phyloP scores from a whole-genome alignment of 805 yeast genomes.

The Ogataea thermomethanolica region DNA sequence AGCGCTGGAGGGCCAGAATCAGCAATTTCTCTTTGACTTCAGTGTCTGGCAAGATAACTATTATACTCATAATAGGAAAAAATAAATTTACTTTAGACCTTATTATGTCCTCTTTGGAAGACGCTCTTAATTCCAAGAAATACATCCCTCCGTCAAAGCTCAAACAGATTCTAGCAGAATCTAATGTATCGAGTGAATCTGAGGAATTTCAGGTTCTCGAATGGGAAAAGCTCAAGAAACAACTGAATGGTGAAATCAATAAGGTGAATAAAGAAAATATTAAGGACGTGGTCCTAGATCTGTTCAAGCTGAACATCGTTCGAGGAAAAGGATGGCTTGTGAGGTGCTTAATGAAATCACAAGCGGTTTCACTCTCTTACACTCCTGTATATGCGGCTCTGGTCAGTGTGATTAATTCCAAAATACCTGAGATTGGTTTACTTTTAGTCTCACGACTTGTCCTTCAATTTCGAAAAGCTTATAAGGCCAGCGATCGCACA shows the following conservation, averaged over 20 bases:
- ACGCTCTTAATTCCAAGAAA: conserved; percentile 41
- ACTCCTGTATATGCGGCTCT: conserved; percentile 56
- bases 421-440: conserved; percentile 67
- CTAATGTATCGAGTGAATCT: conserved; percentile 17
- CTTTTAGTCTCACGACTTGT: conserved; percentile 51
- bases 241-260: conserved; percentile 47
- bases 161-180: conserved; percentile 36
- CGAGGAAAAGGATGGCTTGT: conserved; percentile 62
- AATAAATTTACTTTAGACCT: conserved; percentile 1
- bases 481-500: conserved; percentile 42
- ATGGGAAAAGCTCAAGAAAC: conserved; percentile 54
- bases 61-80: conserved; percentile 1
- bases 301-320: conserved; percentile 55
- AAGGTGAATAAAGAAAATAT: conserved; percentile 46
- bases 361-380: conserved; percentile 35
- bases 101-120: conserved; percentile 28
- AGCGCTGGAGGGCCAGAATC: neutral
- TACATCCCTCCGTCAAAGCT: conserved; percentile 56
- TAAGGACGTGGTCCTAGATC: conserved; percentile 41
- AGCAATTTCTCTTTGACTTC: neutral
- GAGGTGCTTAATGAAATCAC: conserved; percentile 54
- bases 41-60: neutral
- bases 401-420: conserved; percentile 57
- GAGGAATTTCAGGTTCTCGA: conserved; percentile 46
- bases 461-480: conserved; percentile 54